Evolutionary conservation across 495 filamentous ascomycete genomes (phyloP), one percentile per base, ranked within the genome.

Genomic region (Daldinia childiae): DNA sequence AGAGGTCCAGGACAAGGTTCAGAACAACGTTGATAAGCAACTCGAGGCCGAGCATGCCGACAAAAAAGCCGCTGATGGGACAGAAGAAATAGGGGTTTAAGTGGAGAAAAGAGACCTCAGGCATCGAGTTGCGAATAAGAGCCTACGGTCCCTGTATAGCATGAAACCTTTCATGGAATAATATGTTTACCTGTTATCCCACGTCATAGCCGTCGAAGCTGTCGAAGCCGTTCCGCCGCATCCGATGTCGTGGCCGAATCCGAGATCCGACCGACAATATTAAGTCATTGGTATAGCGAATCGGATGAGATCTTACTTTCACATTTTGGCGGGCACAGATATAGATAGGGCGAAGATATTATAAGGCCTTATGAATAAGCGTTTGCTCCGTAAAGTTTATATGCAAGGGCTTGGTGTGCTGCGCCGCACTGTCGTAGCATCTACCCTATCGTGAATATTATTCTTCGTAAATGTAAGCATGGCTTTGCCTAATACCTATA

Each of bases 11-110:
- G 74, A 80, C 2, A 78, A 74, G 71, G 76, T 80, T 21, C 66
- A 79, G 41, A 58, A 64, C 58, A 77, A 76, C 9, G 68, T 81
- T 11, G 69, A 80, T 39, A 81, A 81, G 76, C 79, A 79, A 27
- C 65, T 82, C 11, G 55, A 78, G 45, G 34, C 76, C 0, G 78
- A 79, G 70, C 32, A 48, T 30, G 17, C 38, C 8, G 62, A 64
- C 5, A 60, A 45, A 36, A 50, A 12, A 12, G 29, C 38, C 8
- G 24, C 55, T 4, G 24, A 29, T 29, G 54, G 26, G 41, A 51
- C 12, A 15, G 29, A 45, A 1, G 48, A 61, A 48, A 56, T 26
- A 38, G 69, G 51, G 2, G 55, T 64, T 50, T 72, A 29, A 68
- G 24, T 34, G 39, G 11, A 15, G 39, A 14, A 45, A 30, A 45